These are phyloP conservation scores for Microbotryomycetes sp. DNA, from an alignment of 1,284 basidiomycete genomes.

Conservation along the genomic window DNA sequence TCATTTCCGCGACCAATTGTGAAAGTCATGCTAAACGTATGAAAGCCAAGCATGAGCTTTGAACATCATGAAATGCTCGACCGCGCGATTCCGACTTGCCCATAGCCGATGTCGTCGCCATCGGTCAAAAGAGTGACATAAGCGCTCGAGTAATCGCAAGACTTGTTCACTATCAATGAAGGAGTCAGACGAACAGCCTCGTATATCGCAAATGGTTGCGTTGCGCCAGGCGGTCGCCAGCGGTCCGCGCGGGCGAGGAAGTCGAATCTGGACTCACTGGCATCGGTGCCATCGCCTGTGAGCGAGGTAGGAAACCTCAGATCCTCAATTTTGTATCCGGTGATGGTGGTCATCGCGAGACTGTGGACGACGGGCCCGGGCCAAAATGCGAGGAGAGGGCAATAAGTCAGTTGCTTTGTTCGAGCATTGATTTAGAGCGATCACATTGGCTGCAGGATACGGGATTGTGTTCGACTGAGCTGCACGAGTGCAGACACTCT, in stretches of 20 bases:
- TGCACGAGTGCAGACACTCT: too few species aligned
- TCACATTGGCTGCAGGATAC: too few species aligned
- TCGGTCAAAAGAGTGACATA: constrained; percentile 74
- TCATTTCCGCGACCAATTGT: constrained; percentile 95
- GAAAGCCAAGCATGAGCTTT: constrained; percentile 49
- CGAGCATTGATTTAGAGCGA: too few species aligned
- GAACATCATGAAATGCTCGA: too few species aligned
- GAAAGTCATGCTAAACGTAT: constrained; percentile 90
- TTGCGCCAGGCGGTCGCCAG: too few species aligned
- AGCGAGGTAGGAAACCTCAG: constrained; percentile 29
- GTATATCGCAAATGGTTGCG: too few species aligned
- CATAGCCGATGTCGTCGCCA: constrained; percentile 29
- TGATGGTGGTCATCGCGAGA: constrained; percentile 19
- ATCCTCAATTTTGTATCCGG: constrained; percentile 27
- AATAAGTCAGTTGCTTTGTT: too few species aligned
- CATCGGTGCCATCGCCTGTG: constrained; percentile 81
- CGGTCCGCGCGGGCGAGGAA: background rate
- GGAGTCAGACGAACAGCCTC: too few species aligned
- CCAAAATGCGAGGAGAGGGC: too few species aligned
- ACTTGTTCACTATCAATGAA: constrained; percentile 61
- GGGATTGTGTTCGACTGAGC: too few species aligned
- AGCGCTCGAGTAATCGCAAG: constrained; percentile 90
- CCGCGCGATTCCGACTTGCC: background rate
- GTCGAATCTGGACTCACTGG: constrained; percentile 48
- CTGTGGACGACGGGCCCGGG: too few species aligned